These are phyloP conservation scores for Trichoderma gamsii DNA, from an alignment of 495 filamentous ascomycete species.

Conservation along the genomic window DNA sequence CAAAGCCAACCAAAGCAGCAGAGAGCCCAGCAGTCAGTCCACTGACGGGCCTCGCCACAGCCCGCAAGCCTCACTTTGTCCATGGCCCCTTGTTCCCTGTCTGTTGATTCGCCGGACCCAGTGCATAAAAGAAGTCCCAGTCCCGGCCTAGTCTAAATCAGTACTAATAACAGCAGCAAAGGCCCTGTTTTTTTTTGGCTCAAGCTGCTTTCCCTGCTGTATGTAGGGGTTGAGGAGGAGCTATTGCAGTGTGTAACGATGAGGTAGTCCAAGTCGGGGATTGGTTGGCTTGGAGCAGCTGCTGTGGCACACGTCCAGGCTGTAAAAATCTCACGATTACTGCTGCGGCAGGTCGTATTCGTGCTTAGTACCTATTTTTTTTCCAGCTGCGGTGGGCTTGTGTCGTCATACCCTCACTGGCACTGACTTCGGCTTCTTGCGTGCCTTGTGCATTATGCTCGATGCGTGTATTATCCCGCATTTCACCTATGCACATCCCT, in stretches of 20 bases:
- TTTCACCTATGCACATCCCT: too few relatives aligned
- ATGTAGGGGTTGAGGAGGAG: background rate
- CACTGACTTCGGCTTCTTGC: too few relatives aligned
- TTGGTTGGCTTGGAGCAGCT: too few relatives aligned
- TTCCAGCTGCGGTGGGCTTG: too few relatives aligned
- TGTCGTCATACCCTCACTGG: too few relatives aligned
- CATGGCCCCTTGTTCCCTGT: background rate
- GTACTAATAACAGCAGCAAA: background rate
- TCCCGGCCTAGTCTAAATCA: too few relatives aligned
- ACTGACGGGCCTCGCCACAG: conserved; percentile 3
- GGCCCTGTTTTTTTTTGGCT: conserved; percentile 7
- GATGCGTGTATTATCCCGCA: too few relatives aligned
- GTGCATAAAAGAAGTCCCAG: background rate
- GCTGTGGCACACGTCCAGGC: too few relatives aligned
- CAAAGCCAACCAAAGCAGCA: background rate
- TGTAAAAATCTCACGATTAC: too few relatives aligned
- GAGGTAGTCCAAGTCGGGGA: background rate
- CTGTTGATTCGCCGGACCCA: background rate
- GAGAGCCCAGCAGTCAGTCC: background rate
- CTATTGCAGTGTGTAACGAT: conserved; percentile 4
- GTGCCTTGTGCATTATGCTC: too few relatives aligned
- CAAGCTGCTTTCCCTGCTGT: background rate
- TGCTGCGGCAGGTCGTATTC: too few relatives aligned
- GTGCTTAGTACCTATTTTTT: too few relatives aligned
- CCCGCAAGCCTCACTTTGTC: conserved; percentile 4